Conservation (phyloP, 805 yeast genomes). For the Priceomyces melissophilus region DNA sequence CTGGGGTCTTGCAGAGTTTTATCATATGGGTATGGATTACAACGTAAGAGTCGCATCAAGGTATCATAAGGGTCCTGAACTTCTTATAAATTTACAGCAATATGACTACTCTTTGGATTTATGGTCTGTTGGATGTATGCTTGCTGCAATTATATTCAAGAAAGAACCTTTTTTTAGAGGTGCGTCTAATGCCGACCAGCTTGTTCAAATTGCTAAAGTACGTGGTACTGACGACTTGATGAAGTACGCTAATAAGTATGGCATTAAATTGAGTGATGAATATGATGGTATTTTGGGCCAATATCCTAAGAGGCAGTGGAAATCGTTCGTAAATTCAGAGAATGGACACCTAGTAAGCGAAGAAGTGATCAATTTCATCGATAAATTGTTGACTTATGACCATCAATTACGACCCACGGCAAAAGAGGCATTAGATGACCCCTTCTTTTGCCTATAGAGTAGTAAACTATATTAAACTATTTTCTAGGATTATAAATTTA, state of each 20-base stretch:
- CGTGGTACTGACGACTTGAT: conserved; percentile 80
- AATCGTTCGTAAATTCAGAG: conserved; percentile 62
- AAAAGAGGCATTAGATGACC: conserved; percentile 78
- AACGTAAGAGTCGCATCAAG: conserved; percentile 93
- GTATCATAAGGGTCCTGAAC: conserved; percentile 91
- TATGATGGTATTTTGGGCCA: conserved; percentile 67
- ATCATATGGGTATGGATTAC: conserved; percentile 84
- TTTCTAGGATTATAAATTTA: too few species aligned
- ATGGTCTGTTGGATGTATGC: conserved; percentile 93
- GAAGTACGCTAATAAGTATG: conserved; percentile 67
- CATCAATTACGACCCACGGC: conserved; percentile 89
- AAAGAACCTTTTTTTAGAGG: conserved; percentile 94
- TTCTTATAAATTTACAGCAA: conserved; percentile 78
- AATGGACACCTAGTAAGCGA: conserved; percentile 63
- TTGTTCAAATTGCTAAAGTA: conserved; percentile 84
- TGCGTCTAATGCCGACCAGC: conserved; percentile 83
- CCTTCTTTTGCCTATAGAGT: conserved; percentile 27
- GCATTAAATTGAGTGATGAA: conserved; percentile 66
- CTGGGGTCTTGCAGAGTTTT: conserved; percentile 95
- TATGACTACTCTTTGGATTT: conserved; percentile 90
- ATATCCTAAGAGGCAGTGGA: conserved; percentile 86
- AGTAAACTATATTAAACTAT: background rate
- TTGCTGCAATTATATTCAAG: conserved; percentile 86
- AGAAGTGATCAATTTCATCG: conserved; percentile 79
- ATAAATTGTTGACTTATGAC: conserved; percentile 75